Percentiles rank a stretch among this genome's conserved stretches.
Conservation (phyloP, 352 stramenopile species). For the Pythium utonaiense region DNA sequence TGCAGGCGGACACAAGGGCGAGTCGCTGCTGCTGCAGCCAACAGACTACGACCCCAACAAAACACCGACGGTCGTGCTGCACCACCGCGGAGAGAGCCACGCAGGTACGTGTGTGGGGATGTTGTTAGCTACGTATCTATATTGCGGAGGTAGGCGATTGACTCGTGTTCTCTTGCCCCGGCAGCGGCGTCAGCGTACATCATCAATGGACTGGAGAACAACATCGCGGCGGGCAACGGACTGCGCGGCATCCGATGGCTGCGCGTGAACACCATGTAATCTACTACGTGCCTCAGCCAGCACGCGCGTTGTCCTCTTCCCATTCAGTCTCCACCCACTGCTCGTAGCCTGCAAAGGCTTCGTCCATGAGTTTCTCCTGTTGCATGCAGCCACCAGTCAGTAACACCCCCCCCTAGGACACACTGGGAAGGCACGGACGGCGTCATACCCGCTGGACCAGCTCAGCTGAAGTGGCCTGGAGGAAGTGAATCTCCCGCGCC, state of each 20-base stretch:
- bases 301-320: neutral
- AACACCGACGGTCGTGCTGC: slow-evolving; percentile 62
- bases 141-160: neutral
- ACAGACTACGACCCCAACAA: slow-evolving; percentile 72
- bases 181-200: slow-evolving; percentile 61
- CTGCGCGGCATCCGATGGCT: slow-evolving; percentile 79
- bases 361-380: slow-evolving; percentile 57
- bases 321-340: slow-evolving; percentile 23
- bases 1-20: slow-evolving; percentile 26
- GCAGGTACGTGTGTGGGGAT: slow-evolving; percentile 51
- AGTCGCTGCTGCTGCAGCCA: slow-evolving; percentile 54
- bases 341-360: slow-evolving; percentile 55
- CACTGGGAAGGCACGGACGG: too few relatives aligned
- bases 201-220: slow-evolving; percentile 83
- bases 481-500: slow-evolving; percentile 53
- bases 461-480: slow-evolving; percentile 40
- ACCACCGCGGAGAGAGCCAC: slow-evolving; percentile 70
- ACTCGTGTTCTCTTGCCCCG: neutral
- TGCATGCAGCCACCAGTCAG: neutral
- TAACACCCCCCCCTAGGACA: too few relatives aligned
- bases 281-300: slow-evolving; percentile 6
- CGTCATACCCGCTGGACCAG: slow-evolving; percentile 38
- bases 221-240: slow-evolving; percentile 74
- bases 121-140: slow-evolving; percentile 32
- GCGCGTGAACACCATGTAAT: slow-evolving; percentile 66